Evolutionary conservation across 768 basidiomycete species (phyloP).

Genomic region (Boletus sp.): DNA sequence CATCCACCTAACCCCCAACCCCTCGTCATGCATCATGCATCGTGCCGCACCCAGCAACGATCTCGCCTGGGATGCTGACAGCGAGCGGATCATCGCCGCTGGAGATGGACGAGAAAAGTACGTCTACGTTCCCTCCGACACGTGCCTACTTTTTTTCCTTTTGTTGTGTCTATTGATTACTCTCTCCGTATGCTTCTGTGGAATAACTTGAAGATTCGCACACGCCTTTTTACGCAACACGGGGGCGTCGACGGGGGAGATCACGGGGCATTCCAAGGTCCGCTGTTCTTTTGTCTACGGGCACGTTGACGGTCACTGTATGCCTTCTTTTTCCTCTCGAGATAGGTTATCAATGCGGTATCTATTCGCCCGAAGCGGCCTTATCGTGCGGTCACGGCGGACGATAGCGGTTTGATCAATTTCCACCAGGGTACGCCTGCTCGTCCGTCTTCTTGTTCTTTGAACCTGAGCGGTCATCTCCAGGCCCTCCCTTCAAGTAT

Average conservation of each 20-base stretch:
- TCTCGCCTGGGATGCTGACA: slow-evolving; percentile 94
- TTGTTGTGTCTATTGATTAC: not conserved
- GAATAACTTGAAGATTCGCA: slow-evolving; percentile 54
- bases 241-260: slow-evolving; percentile 83
- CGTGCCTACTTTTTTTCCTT: not conserved
- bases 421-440: slow-evolving; percentile 67
- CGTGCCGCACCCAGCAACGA: slow-evolving; percentile 62
- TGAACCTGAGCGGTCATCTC: not conserved
- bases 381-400: slow-evolving; percentile 85
- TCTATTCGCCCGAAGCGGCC: slow-evolving; percentile 86
- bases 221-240: slow-evolving; percentile 81
- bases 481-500: slow-evolving; percentile 83
- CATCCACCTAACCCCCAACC: not conserved
- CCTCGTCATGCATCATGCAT: no score
- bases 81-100: slow-evolving; percentile 91
- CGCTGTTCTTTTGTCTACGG: not conserved
- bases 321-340: not conserved
- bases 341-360: slow-evolving; percentile 80
- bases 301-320: not conserved
- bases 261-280: slow-evolving; percentile 87
- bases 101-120: slow-evolving; percentile 92
- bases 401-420: slow-evolving; percentile 77
- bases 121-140: not conserved
- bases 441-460: not conserved
- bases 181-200: not conserved